A percentile compares a stretch with the other conserved stretches of the same genome.
Conservation (phyloP, 2,329 filamentous ascomycete species). For the Cordyceps cicadae region DNA sequence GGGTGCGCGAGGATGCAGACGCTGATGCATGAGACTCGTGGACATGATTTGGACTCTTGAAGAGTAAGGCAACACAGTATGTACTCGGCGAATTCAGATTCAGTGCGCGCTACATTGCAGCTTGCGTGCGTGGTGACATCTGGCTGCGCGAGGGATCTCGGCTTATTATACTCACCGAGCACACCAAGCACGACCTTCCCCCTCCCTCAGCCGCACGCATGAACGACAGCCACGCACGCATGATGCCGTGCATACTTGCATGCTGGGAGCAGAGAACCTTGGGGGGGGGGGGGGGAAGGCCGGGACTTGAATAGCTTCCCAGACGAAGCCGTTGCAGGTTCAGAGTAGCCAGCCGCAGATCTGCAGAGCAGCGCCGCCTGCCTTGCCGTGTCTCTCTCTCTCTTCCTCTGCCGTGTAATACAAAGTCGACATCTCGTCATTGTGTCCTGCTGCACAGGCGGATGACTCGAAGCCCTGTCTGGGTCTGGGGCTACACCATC, state of each 20-base stretch:
- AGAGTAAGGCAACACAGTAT: neutral
- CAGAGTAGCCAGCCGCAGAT: neutral
- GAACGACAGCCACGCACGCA: neutral
- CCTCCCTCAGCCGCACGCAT: neutral
- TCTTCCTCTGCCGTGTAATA: neutral
- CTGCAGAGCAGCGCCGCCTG: neutral
- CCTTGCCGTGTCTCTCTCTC: neutral
- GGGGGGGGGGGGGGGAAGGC: too few species aligned
- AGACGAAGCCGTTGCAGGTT: neutral
- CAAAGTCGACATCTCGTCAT: neutral
- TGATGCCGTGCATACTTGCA: neutral
- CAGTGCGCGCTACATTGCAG: neutral
- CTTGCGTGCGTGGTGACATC: neutral
- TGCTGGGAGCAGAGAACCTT: neutral
- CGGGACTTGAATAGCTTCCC: neutral
- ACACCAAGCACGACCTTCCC: neutral
- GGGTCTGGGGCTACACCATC: neutral
- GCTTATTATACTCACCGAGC: neutral
- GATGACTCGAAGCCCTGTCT: neutral
- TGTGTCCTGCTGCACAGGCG: neutral
- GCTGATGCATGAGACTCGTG: too few species aligned
- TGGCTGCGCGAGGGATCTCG: neutral
- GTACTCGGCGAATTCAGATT: neutral
- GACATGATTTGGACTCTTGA: neutral
- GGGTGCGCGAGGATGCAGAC: too few species aligned